phyloP scores from a whole-genome alignment of 257 asterid genomes.

The Rubia yunnanensis region DNA sequence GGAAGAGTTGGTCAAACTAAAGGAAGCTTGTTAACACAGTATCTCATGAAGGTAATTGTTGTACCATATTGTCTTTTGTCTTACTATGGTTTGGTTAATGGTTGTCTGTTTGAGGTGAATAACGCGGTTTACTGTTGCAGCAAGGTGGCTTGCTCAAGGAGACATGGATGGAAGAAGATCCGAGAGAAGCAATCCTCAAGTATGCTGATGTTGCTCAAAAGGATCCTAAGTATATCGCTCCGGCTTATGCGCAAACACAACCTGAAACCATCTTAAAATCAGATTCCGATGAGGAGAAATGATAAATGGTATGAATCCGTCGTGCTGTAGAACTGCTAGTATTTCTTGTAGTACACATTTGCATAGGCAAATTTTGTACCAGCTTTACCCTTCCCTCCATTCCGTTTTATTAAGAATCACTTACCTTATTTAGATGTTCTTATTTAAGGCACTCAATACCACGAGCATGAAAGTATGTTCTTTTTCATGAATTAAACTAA shows the following conservation, averaged over 20 bases:
- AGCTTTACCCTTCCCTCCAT: not conserved
- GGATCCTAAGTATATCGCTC: slow-evolving; percentile 87
- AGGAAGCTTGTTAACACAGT: slow-evolving; percentile 91
- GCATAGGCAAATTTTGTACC: not conserved
- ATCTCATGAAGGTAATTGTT: slow-evolving; percentile 73
- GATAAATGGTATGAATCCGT: not conserved
- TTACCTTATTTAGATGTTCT: not conserved
- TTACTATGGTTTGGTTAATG: not conserved
- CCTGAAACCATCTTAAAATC: slow-evolving; percentile 72
- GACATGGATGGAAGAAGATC: slow-evolving; percentile 98
- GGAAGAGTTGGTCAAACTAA: slow-evolving; percentile 90
- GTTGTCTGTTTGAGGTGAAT: not conserved
- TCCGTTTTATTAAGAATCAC: not conserved
- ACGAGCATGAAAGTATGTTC: not conserved
- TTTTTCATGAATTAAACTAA: not conserved
- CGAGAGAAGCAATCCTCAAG: slow-evolving; percentile 91
- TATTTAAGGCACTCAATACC: not conserved
- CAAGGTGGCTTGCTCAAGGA: slow-evolving; percentile 93
- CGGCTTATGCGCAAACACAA: slow-evolving; percentile 86
- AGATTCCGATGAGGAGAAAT: slow-evolving; percentile 89
- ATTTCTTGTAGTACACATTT: not conserved
- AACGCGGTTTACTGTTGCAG: slow-evolving; percentile 34
- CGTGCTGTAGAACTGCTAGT: not conserved
- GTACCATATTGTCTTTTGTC: slow-evolving; percentile 1
- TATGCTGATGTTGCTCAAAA: slow-evolving; percentile 81